Base-by-base conservation (phyloP, 495 filamentous ascomycete species). In the Aspergillus hancockii region DNA sequence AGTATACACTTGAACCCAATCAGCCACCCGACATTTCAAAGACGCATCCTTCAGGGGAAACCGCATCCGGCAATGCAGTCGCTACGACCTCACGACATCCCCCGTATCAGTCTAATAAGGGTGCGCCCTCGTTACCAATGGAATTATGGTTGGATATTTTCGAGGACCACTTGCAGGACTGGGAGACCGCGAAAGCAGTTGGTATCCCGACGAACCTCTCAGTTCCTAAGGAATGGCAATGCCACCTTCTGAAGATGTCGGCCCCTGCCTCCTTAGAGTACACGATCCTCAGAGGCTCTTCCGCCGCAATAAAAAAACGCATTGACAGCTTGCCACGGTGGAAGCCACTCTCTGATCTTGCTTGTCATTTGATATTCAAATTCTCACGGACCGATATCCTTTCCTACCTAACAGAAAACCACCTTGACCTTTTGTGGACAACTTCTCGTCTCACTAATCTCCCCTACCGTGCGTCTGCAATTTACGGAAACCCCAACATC, bases 101-200 rank as follows among this genome's bases (percentile, higher is more conserved):
- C 66, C 73, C 64, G 40, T 64, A 51, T 57, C 72, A 59, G 6
- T 57, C 62, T 56, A 66, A 52, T 19, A 69, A 61, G 18, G 70
- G 63, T 19, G 63, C 61, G 0, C 66, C 53, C 18, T 72, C 68
- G 8, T 75, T 97, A 0, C 93, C 93, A 0, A 84, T 89, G 0
- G 93, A 97, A 70, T 79, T 97, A 23, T 97, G 93, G 92, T 84
- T 89, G 28, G 88, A 90, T 49, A 88, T 97, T 23, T 86, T 97
- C 43, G 88, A 94, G 63, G 85, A 87, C 61, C 74, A 79, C 23
- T 80, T 91, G 16, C 84, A 84, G 16, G 93, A 97, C 68, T 97
- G 93, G 93, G 93, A 97, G 72, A 79, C 92, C 3, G 88, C 93
- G 16, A 88, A 83, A 51, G 86, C 89, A 2, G 80, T 97, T 13